Conservation (phyloP, 78 protist genomes). For the Cavenderia fasciculata region DNA sequence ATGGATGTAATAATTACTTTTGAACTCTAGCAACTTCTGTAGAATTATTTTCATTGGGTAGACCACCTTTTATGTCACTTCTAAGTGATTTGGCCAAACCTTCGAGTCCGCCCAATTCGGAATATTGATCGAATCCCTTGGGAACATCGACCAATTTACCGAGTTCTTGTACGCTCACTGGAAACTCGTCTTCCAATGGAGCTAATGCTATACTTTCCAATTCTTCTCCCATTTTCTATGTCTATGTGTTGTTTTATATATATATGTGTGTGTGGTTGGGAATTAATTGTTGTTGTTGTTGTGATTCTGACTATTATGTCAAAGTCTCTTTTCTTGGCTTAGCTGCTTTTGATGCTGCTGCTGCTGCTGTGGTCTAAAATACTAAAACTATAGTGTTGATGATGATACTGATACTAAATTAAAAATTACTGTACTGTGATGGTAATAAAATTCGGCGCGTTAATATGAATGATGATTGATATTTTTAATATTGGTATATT, state of each 20-base stretch:
- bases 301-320: no score
- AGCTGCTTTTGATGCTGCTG: no score
- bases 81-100: slow-evolving; percentile 32
- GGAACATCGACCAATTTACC: slow-evolving; percentile 73
- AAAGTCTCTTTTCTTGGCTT: no score
- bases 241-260: background rate
- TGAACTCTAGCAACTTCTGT: slow-evolving; percentile 34
- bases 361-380: no score
- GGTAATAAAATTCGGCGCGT: no score
- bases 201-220: slow-evolving; percentile 39
- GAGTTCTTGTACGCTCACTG: background rate
- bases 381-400: no score
- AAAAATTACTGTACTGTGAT: no score
- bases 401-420: no score
- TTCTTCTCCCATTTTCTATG: background rate
- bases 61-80: slow-evolving; percentile 20
- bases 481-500: no score
- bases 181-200: slow-evolving; percentile 44
- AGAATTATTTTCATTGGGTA: slow-evolving; percentile 50
- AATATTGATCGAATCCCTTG: slow-evolving; percentile 32
- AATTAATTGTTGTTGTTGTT: no score
- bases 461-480: no score
- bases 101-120: slow-evolving; percentile 26
- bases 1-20: slow-evolving; percentile 31
- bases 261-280: background rate